Evolutionary conservation across 768 basidiomycete genomes (phyloP), one percentile per base, ranked within the genome.

Genomic region (Amanita polypyramis): DNA sequence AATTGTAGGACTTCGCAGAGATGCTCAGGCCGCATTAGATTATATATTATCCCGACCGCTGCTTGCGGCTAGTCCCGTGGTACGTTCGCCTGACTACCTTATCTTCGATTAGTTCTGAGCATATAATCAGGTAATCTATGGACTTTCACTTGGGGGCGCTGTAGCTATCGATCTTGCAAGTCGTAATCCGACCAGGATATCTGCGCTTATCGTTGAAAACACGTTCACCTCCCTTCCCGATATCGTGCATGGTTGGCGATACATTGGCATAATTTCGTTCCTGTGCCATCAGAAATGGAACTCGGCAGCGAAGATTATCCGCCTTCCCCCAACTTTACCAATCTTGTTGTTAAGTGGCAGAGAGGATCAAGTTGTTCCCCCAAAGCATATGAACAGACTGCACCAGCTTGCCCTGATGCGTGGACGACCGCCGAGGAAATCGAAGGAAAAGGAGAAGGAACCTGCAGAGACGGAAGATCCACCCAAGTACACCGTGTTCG

Each of bases 211-310:
- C 43, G 64, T 86, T 43, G 85, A 87, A 62, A 87, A 87, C 61
- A 85, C 85, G 4, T 86, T 85, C 62, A 65, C 75, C 27, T 80
- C 77, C 39, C 70, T 87, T 33, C 74, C 75, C 5, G 69, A 48
- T 5, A 51, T 60, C 9, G 55, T 58, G 2, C 53, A 50, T 14
- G 49, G 35, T 29, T 53, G 49, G 51, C 55, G 56, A 6, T 2
- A 48, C 20, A 50, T 58, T 27, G 67, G 70, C 0, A 71, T 75
- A 2, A 68, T 85, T 60, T 67, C 81, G 17, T 76, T 76, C 57
- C 71, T 85, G 34, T 75, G 79, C 50, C 73, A 79, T 51, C 72
- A 87, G 60, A 74, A 73, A 54, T 87, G 85, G 85, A 75, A 82
- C 53, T 80, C 80, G 0, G 70, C 70, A 3, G 40, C 54, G 6